These are phyloP conservation scores for Fusarium poae DNA, from an alignment of 2,329 filamentous ascomycete genomes.

Conservation along the genomic window DNA sequence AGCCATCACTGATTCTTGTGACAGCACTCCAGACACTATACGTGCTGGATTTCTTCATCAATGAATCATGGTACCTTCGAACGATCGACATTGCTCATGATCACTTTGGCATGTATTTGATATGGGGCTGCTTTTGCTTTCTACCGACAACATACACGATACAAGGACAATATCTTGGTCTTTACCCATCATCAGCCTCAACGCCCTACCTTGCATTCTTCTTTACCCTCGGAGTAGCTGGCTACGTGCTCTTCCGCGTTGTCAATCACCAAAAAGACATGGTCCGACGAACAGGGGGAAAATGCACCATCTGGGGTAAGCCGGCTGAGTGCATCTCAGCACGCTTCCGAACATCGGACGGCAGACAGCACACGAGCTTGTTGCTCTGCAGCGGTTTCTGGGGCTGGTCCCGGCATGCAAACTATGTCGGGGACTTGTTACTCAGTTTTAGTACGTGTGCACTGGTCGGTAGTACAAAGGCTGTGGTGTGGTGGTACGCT, in stretches of 20 bases:
- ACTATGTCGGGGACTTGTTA: constrained; percentile 49
- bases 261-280: constrained; percentile 62
- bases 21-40: constrained; percentile 60
- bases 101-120: constrained; percentile 60
- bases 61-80: constrained; percentile 63
- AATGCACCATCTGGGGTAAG: constrained; percentile 60
- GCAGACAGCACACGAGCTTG: constrained; percentile 53
- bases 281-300: constrained; percentile 55
- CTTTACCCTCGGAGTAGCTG: constrained; percentile 45
- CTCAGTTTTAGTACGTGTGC: constrained; percentile 58
- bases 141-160: constrained; percentile 62
- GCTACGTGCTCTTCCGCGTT: constrained; percentile 60
- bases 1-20: constrained; percentile 56
- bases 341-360: constrained; percentile 58
- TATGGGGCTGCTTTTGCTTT: constrained; percentile 61
- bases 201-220: constrained; percentile 42
- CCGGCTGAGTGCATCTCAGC: constrained; percentile 56
- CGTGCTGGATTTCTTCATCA: constrained; percentile 63
- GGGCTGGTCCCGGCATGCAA: constrained; percentile 50
- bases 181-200: constrained; percentile 54
- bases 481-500: constrained; percentile 61
- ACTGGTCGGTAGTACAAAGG: constrained; percentile 53
- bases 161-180: constrained; percentile 61
- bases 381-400: constrained; percentile 51
- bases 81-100: constrained; percentile 61